Percentiles rank a stretch among this genome's conserved stretches.
Conservation (phyloP, 2,329 filamentous ascomycete genomes). For the Botryotinia globosa region DNA sequence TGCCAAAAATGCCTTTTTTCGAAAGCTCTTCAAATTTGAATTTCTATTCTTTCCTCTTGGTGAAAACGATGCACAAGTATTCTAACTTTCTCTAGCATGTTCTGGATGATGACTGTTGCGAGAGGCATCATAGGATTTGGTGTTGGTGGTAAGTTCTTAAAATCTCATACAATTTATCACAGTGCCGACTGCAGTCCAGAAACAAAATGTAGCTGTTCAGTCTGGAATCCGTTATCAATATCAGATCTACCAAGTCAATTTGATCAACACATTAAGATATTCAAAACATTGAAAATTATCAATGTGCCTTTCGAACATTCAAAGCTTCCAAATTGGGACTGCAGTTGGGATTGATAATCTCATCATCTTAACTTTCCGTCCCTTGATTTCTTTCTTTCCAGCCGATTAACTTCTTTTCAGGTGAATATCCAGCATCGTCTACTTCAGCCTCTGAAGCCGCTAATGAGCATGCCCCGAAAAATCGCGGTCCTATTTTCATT, state of each 20-base stretch:
- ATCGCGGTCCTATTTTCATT: conserved; percentile 45
- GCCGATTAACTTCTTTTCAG: conserved; percentile 22
- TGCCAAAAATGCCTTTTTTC: not conserved
- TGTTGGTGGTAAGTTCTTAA: conserved; percentile 40
- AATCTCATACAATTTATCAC: not conserved
- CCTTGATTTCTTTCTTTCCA: not conserved
- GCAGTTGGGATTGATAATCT: not conserved
- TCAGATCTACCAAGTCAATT: not conserved
- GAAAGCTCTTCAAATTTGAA: not conserved
- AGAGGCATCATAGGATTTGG: conserved; percentile 50
- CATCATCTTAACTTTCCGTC: not conserved
- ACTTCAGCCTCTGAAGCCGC: conserved; percentile 48
- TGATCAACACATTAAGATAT: not conserved
- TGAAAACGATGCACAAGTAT: not conserved
- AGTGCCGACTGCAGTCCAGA: not conserved
- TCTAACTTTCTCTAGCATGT: conserved; percentile 41
- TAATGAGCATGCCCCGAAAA: conserved; percentile 44
- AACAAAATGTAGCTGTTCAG: not conserved
- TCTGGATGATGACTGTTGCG: conserved; percentile 52
- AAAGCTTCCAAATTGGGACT: not conserved
- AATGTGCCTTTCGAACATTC: not conserved
- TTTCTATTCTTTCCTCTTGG: not conserved
- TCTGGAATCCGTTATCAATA: not conserved
- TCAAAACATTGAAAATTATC: not conserved
- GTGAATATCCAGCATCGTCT: conserved; percentile 49